These are phyloP conservation scores for Aspergillus caelatus DNA, from an alignment of 2,329 filamentous ascomycete genomes.

Conservation along the genomic window DNA sequence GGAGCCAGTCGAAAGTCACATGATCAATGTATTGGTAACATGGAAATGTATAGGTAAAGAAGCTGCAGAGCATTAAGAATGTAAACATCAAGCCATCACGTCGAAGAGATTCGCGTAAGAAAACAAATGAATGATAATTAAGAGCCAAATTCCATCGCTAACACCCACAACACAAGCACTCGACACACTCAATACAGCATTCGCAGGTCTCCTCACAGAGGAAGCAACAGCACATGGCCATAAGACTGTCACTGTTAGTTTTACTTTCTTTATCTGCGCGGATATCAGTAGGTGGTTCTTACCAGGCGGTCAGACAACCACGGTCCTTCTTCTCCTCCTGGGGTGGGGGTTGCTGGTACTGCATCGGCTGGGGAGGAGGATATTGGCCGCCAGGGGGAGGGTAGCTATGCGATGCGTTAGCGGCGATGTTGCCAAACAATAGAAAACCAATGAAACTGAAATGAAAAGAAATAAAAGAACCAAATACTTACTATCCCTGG, in stretches of 20 bases:
- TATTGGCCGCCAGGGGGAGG: conserved; percentile 19
- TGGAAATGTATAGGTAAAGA: background rate
- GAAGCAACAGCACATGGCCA: conserved; percentile 19
- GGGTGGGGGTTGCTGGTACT: conserved; percentile 17
- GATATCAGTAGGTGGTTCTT: background rate
- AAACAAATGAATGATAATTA: background rate
- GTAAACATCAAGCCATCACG: background rate
- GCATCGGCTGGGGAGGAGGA: conserved; percentile 17
- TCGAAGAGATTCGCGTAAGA: background rate
- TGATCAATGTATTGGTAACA: conserved; percentile 4
- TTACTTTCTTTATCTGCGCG: background rate
- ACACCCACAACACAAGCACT: conserved; percentile 14
- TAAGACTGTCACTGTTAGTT: conserved; percentile 3
- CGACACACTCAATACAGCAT: conserved; percentile 12
- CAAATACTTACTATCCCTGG: conserved; percentile 17
- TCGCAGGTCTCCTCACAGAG: conserved; percentile 17
- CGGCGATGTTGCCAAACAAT: background rate
- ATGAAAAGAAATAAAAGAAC: background rate
- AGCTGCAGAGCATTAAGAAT: conserved; percentile 3
- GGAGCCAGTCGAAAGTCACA: background rate
- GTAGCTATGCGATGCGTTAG: conserved; percentile 10
- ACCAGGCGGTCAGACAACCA: conserved; percentile 17
- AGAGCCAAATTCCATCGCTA: background rate
- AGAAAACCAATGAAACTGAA: background rate
- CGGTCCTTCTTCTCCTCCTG: conserved; percentile 16